A percentile compares a stretch with the other conserved stretches of the same genome.
Evolutionary conservation across 2,329 filamentous ascomycete genomes (phyloP).

Genomic region (Exophiala phaeomuriformis): DNA sequence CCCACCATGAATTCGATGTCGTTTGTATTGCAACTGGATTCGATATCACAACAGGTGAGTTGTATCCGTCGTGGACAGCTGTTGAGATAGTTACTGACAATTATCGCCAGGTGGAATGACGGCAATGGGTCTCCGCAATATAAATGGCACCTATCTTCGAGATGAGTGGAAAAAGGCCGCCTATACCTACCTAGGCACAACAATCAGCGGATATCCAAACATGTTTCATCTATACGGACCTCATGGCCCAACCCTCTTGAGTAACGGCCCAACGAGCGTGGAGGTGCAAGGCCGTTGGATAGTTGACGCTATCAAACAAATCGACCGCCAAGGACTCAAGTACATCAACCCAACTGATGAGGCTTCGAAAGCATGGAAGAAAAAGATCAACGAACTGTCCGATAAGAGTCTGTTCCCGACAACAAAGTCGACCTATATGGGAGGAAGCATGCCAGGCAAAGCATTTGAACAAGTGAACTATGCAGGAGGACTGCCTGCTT

Average conservation of each 20-base stretch:
- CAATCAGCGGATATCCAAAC: slow-evolving; percentile 40
- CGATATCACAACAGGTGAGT: slow-evolving; percentile 42
- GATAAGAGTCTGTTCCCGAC: slow-evolving; percentile 44
- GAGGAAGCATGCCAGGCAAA: slow-evolving; percentile 50
- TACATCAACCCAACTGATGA: slow-evolving; percentile 46
- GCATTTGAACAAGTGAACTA: slow-evolving; percentile 46
- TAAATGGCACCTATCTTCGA: slow-evolving; percentile 26
- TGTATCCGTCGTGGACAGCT: slow-evolving; percentile 36
- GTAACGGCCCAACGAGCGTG: slow-evolving; percentile 50
- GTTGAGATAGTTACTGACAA: slow-evolving; percentile 29
- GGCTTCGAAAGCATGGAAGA: slow-evolving; percentile 45
- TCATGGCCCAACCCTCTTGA: slow-evolving; percentile 50
- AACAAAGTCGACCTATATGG: slow-evolving; percentile 47
- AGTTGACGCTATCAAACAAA: slow-evolving; percentile 44
- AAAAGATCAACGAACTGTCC: slow-evolving; percentile 34
- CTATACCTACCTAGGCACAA: slow-evolving; percentile 38
- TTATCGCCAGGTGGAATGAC: slow-evolving; percentile 32
- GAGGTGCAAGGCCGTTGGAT: slow-evolving; percentile 52
- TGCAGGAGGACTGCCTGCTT: slow-evolving; percentile 27
- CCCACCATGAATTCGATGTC: slow-evolving; percentile 35
- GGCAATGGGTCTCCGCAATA: slow-evolving; percentile 35
- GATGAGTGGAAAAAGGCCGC: slow-evolving; percentile 29
- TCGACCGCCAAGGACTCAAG: slow-evolving; percentile 41
- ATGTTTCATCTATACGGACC: slow-evolving; percentile 49
- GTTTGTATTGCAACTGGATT: slow-evolving; percentile 41